Conservation (phyloP, 2,329 filamentous ascomycete genomes). For the Chaetomiaceae sp. region DNA sequence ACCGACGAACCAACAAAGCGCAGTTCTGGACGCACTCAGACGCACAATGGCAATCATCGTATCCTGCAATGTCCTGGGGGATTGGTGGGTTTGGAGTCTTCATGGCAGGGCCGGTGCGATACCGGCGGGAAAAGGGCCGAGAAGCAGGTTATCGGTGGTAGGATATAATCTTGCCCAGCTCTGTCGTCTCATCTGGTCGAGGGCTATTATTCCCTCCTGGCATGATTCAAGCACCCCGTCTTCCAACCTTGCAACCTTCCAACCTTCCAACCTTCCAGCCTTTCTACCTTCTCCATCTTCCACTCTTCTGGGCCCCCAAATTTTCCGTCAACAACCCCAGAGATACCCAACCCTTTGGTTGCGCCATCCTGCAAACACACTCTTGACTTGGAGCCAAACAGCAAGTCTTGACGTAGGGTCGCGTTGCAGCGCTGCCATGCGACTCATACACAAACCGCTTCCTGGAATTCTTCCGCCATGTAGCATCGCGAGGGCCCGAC, state of each 20-base stretch:
- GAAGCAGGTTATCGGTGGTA: neutral
- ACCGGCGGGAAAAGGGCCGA: constrained; percentile 11
- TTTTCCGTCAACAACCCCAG: too few relatives aligned
- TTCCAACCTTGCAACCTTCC: neutral
- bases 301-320: too few relatives aligned
- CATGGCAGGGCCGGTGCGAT: constrained; percentile 11
- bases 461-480: constrained; percentile 7
- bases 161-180: constrained; percentile 10
- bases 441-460: constrained; percentile 5
- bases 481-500: neutral
- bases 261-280: neutral
- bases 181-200: neutral
- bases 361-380: too few relatives aligned
- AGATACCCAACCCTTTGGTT: too few relatives aligned
- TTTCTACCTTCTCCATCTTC: neutral
- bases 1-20: constrained; percentile 24
- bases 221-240: neutral
- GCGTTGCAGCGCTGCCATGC: constrained; percentile 5
- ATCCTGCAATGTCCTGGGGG: neutral
- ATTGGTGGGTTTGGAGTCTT: constrained; percentile 11
- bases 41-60: constrained; percentile 16
- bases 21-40: neutral
- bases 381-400: neutral
- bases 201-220: neutral
- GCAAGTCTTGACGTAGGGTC: too few relatives aligned